phyloP scores from a whole-genome alignment of 495 filamentous ascomycete species.

The Talaromyces proteolyticus region DNA sequence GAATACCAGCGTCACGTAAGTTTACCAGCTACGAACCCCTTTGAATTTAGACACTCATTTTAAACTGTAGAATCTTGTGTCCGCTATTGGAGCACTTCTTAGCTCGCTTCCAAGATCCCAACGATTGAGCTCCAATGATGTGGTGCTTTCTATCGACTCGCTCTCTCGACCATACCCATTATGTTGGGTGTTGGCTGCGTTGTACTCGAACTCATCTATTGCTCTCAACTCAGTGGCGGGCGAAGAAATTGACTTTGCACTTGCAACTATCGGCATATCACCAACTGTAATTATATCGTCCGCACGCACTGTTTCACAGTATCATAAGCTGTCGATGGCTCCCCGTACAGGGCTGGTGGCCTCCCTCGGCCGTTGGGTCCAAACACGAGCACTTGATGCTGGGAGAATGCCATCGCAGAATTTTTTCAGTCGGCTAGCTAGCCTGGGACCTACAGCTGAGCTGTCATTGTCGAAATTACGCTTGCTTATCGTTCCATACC shows the following conservation, averaged over 20 bases:
- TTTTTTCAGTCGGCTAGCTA: slow-evolving; percentile 34
- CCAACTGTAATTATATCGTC: slow-evolving; percentile 83
- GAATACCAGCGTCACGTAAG: slow-evolving; percentile 64
- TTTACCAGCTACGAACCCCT: background rate
- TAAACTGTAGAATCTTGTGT: slow-evolving; percentile 63
- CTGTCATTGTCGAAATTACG: slow-evolving; percentile 68
- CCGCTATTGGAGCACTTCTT: slow-evolving; percentile 74
- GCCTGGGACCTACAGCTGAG: slow-evolving; percentile 58
- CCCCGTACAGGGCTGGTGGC: slow-evolving; percentile 45
- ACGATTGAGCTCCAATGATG: slow-evolving; percentile 64
- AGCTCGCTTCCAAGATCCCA: slow-evolving; percentile 67
- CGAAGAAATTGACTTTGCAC: slow-evolving; percentile 57
- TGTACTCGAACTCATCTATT: slow-evolving; percentile 77
- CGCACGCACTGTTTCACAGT: slow-evolving; percentile 61
- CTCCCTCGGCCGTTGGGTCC: slow-evolving; percentile 60
- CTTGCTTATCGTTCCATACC: slow-evolving; percentile 34
- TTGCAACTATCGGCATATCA: slow-evolving; percentile 65
- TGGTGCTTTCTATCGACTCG: slow-evolving; percentile 84
- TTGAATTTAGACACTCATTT: slow-evolving; percentile 10
- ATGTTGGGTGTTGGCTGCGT: slow-evolving; percentile 70
- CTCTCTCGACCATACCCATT: slow-evolving; percentile 76
- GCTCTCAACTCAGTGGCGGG: slow-evolving; percentile 86
- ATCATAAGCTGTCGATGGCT: slow-evolving; percentile 51
- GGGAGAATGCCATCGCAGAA: slow-evolving; percentile 57
- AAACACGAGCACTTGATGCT: slow-evolving; percentile 58